These are phyloP conservation scores for Tricholoma flavovirens DNA, from an alignment of 768 basidiomycete genomes.

Conservation along the genomic window DNA sequence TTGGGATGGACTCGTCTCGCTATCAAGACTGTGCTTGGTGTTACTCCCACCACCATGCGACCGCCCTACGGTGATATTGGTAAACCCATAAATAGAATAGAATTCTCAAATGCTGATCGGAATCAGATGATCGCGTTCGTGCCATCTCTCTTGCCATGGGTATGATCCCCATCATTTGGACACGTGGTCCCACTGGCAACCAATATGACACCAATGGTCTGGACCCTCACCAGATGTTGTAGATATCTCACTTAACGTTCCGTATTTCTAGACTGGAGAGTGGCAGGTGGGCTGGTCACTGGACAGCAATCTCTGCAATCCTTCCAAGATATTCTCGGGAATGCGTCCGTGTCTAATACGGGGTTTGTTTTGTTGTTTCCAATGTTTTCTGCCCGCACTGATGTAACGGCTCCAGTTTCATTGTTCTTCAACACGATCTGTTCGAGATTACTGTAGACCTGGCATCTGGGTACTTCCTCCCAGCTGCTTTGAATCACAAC, in stretches of 20 bases:
- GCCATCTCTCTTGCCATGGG: conserved; percentile 90
- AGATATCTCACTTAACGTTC: background rate
- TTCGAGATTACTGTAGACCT: conserved; percentile 84
- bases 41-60: conserved; percentile 74
- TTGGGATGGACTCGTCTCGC: conserved; percentile 87
- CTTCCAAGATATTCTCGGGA: conserved; percentile 70
- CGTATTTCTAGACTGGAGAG: conserved; percentile 66
- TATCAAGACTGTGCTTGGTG: conserved; percentile 70
- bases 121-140: conserved; percentile 83
- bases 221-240: conserved; percentile 3
- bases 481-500: conserved; percentile 61
- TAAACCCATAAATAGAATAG: conserved; percentile 15
- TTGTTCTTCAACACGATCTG: conserved; percentile 86
- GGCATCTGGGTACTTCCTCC: conserved; percentile 81
- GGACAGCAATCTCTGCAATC: conserved; percentile 61
- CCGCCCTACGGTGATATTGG: conserved; percentile 82
- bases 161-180: conserved; percentile 88
- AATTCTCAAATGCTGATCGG: conserved; percentile 2
- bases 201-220: conserved; percentile 71
- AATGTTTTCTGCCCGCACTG: background rate
- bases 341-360: conserved; percentile 53
- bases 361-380: conserved; percentile 36
- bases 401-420: conserved; percentile 49
- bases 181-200: conserved; percentile 46
- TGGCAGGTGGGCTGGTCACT: conserved; percentile 67